Base-by-base conservation (phyloP, 345 rosid species). In the Bretschneidera sinensis region DNA sequence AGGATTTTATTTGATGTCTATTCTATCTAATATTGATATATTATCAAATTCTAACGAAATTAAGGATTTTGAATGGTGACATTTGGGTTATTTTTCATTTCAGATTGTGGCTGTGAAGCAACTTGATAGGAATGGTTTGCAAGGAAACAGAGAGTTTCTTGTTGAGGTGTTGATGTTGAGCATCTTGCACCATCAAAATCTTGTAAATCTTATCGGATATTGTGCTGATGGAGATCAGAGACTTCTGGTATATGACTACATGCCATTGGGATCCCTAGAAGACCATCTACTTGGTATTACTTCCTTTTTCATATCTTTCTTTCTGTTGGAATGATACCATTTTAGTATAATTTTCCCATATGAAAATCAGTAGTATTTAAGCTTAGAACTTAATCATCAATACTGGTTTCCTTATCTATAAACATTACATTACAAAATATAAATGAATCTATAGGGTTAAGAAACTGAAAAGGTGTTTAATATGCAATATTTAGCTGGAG, bases 161-260 rank as follows among this genome's bases (percentile, higher is more conserved):
- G 85, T 82, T 14, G 85, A 84, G 71, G 90, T 85, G 50, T 35
- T 84, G 75, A 84, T 78, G 88, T 65, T 87, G 60, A 80, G 88
- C 54, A 81, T 74, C 0, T 66, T 87, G 69, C 91, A 87, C 69
- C 85, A 84, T 64, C 72, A 75, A 13, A 79, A 80, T 66, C 79
- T 84, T 0, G 88, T 82, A 24, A 84, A 82, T 66, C 80, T 87
- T 13, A 77, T 76, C 14, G 95, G 95, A 19, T 87, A 84, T 63
- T 84, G 95, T 43, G 86, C 91, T 0, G 89, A 86, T 59, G 89
- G 94, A 2, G 89, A 86, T 54, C 94, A 86, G 69, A 80, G 94
- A 19, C 85, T 84, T 49, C 48, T 87, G 59, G 95, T 84, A 15
- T 87, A 87, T 17, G 90, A 82, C 51, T 87, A 82, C 70, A 79